Percentiles rank a stretch among this genome's conserved stretches.
These are phyloP conservation scores for Boletus mariae DNA, from an alignment of 1,284 basidiomycete genomes.

Conservation along the genomic window DNA sequence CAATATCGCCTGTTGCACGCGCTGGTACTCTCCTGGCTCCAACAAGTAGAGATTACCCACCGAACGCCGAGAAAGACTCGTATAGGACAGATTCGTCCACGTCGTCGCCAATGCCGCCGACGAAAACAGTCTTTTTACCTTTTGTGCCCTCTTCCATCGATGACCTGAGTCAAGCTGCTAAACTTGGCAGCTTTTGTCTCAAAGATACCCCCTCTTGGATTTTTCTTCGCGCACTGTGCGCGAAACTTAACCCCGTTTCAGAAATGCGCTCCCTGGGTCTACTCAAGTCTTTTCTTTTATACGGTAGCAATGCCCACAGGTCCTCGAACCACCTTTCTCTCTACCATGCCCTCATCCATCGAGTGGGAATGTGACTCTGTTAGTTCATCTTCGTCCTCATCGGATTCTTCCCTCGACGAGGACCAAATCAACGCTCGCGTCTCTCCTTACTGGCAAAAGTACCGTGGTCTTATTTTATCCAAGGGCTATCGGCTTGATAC, in stretches of 20 bases:
- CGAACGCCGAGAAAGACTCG: constrained; percentile 74
- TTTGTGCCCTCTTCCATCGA: constrained; percentile 77
- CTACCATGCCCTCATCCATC: constrained; percentile 21
- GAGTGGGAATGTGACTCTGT: constrained; percentile 33
- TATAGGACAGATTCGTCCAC: constrained; percentile 66
- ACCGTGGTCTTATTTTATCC: constrained; percentile 44
- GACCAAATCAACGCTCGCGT: constrained; percentile 58
- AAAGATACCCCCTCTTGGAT: constrained; percentile 2
- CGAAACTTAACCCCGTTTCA: too few species aligned
- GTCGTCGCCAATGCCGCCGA: constrained; percentile 74
- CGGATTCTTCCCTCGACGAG: constrained; percentile 54
- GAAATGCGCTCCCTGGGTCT: too few species aligned
- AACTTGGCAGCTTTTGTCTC: constrained; percentile 19
- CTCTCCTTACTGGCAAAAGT: constrained; percentile 57
- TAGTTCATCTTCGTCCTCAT: constrained; percentile 35
- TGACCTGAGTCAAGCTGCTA: constrained; percentile 2
- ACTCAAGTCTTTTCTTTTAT: background rate
- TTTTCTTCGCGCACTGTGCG: constrained; percentile 5
- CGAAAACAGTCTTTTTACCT: constrained; percentile 75
- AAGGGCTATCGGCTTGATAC: constrained; percentile 66
- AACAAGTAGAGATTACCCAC: constrained; percentile 39
- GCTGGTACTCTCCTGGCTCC: constrained; percentile 5
- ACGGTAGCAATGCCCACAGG: constrained; percentile 1
- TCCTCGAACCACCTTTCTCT: background rate
- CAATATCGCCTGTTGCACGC: constrained; percentile 61